Evolutionary conservation across 208 protist species (phyloP).

Genomic region (Wallacemonas sp.): DNA sequence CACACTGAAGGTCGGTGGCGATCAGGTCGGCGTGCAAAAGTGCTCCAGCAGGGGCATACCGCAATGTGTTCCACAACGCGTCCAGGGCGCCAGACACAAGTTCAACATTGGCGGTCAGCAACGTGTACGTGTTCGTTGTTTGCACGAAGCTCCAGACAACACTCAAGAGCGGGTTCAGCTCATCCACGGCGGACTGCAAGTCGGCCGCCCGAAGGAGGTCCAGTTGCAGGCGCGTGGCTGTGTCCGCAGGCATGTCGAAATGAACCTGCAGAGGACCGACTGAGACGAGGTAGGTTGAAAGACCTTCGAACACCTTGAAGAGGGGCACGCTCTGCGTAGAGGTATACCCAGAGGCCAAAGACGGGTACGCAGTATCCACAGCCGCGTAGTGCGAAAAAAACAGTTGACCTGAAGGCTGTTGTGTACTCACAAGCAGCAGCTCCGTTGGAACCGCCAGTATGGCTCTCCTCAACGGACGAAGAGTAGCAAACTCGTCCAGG

Average conservation of each 20-base stretch:
- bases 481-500: background rate
- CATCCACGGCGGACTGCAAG: background rate
- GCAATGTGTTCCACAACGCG: background rate
- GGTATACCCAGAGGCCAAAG: background rate
- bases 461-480: background rate
- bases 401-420: background rate
- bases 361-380: background rate
- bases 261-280: background rate
- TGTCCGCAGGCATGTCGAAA: background rate
- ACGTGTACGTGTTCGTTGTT: background rate
- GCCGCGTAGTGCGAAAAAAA: background rate
- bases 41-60: background rate
- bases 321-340: background rate
- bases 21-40: background rate
- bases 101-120: background rate
- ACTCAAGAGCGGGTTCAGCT: background rate
- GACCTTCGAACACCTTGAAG: background rate
- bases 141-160: background rate
- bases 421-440: background rate
- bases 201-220: background rate
- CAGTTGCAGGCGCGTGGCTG: background rate
- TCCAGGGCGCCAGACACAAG: background rate
- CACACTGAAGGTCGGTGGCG: background rate
- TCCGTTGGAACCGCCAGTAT: background rate
- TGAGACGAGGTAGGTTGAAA: background rate